Conservation (phyloP, 805 yeast species). For the Saccharomycodes ludwigii region DNA sequence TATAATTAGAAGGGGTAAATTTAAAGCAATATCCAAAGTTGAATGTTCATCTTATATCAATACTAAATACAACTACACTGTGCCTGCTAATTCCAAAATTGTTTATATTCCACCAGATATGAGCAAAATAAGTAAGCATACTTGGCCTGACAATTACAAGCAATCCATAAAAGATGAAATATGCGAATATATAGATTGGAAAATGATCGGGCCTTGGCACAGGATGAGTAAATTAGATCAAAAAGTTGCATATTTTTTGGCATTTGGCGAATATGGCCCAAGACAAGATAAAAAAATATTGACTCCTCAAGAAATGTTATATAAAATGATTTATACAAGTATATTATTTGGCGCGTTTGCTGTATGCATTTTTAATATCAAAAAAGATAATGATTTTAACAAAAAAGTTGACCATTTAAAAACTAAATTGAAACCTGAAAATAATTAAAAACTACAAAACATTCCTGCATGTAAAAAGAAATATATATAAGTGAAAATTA, state of each 20-base stretch:
- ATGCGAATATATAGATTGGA: constrained; percentile 23
- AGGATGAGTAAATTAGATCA: constrained; percentile 18
- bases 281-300: constrained; percentile 12
- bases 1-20: no score
- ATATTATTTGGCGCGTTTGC: constrained; percentile 13
- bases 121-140: constrained; percentile 12
- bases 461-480: not conserved
- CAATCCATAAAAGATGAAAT: constrained; percentile 25
- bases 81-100: not conserved
- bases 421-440: not conserved
- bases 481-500: not conserved
- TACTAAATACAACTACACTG: not conserved
- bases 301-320: constrained; percentile 9
- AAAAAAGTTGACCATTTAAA: constrained; percentile 5
- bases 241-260: constrained; percentile 23
- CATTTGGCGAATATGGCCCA: constrained; percentile 30
- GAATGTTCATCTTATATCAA: not conserved
- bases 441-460: not conserved
- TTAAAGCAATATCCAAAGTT: no score
- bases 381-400: constrained; percentile 10
- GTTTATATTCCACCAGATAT: constrained; percentile 22
- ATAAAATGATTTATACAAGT: constrained; percentile 15
- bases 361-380: constrained; percentile 11
- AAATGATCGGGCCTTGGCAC: constrained; percentile 20
- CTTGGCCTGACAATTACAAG: constrained; percentile 22